These are phyloP conservation scores for Macadamia integrifolia DNA, from an alignment of 164 flowering plant genomes.

Conservation along the genomic window DNA sequence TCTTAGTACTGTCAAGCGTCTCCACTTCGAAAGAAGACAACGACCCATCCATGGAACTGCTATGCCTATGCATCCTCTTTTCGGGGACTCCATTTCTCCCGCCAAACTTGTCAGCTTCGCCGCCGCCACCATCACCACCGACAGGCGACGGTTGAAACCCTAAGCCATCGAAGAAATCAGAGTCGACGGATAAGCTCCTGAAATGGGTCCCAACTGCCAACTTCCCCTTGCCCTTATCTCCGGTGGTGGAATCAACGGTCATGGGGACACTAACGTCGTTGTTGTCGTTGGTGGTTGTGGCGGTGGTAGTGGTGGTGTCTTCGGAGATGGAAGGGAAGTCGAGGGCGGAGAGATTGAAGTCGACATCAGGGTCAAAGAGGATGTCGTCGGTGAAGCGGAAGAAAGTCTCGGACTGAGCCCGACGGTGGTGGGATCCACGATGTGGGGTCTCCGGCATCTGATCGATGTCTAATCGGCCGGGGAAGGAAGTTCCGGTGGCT, in stretches of 20 bases:
- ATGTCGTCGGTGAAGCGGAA: constrained; percentile 58
- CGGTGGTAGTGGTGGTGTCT: constrained; percentile 2
- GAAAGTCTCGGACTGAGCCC: constrained; percentile 73
- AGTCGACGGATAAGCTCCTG: constrained; percentile 89
- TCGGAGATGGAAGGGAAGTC: constrained; percentile 30
- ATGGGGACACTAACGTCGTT: constrained; percentile 13
- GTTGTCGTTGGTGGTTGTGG: background rate
- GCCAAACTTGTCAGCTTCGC: constrained; percentile 3
- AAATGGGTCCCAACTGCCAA: constrained; percentile 27
- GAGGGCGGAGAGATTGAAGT: constrained; percentile 32
- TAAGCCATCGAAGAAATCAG: constrained; percentile 78
- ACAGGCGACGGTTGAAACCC: constrained; percentile 19
- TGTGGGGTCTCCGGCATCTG: constrained; percentile 65
- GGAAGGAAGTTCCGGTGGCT: constrained; percentile 20
- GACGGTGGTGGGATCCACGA: constrained; percentile 58
- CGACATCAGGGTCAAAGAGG: constrained; percentile 38
- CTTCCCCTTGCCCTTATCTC: constrained; percentile 9
- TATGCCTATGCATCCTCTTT: constrained; percentile 53
- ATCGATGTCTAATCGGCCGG: constrained; percentile 36
- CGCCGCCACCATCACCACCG: constrained; percentile 30
- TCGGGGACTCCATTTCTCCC: constrained; percentile 16
- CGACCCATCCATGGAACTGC: constrained; percentile 70
- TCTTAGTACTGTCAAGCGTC: constrained; percentile 46
- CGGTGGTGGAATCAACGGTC: constrained; percentile 33
- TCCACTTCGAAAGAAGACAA: constrained; percentile 29